phyloP scores from a whole-genome alignment of 805 yeast genomes.

The Starmerella apicola region DNA sequence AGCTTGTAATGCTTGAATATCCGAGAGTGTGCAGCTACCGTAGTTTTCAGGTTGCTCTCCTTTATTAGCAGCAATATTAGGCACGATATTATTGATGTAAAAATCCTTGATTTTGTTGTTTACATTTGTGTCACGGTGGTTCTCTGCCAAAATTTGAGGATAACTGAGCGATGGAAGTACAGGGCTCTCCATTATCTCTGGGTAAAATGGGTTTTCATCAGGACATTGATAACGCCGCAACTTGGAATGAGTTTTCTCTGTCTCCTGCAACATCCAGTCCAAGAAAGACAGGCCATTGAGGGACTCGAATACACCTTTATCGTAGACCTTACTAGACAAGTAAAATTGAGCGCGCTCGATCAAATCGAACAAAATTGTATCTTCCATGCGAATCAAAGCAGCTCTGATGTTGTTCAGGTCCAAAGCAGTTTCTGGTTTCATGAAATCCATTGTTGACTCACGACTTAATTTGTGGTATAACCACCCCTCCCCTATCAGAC shows the following conservation, averaged over 20 bases:
- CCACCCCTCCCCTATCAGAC: too few relatives aligned
- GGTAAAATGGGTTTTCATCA: slow-evolving; percentile 85
- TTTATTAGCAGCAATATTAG: slow-evolving; percentile 52
- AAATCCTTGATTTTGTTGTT: slow-evolving; percentile 54
- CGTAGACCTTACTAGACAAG: slow-evolving; percentile 63
- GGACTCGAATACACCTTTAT: slow-evolving; percentile 44
- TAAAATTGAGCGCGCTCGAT: slow-evolving; percentile 88
- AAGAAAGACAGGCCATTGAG: slow-evolving; percentile 63
- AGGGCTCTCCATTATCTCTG: slow-evolving; percentile 49
- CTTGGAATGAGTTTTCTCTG: slow-evolving; percentile 66
- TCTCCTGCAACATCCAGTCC: slow-evolving; percentile 71
- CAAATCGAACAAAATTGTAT: slow-evolving; percentile 81
- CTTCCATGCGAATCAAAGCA: slow-evolving; percentile 86
- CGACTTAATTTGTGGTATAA: too few relatives aligned
- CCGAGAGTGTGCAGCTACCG: slow-evolving; percentile 77
- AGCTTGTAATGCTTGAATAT: slow-evolving; percentile 78
- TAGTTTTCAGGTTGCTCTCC: slow-evolving; percentile 72
- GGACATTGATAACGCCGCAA: slow-evolving; percentile 87
- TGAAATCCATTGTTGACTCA: slow-evolving; percentile 83
- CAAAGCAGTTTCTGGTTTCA: slow-evolving; percentile 69
- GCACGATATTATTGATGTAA: slow-evolving; percentile 66
- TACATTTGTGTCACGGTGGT: slow-evolving; percentile 62
- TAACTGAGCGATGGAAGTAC: slow-evolving; percentile 67
- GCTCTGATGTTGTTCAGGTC: slow-evolving; percentile 71
- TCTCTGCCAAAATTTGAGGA: slow-evolving; percentile 66